These are phyloP conservation scores for Acanthamoeba triangularis DNA, from an alignment of 208 protist genomes.

Conservation along the genomic window DNA sequence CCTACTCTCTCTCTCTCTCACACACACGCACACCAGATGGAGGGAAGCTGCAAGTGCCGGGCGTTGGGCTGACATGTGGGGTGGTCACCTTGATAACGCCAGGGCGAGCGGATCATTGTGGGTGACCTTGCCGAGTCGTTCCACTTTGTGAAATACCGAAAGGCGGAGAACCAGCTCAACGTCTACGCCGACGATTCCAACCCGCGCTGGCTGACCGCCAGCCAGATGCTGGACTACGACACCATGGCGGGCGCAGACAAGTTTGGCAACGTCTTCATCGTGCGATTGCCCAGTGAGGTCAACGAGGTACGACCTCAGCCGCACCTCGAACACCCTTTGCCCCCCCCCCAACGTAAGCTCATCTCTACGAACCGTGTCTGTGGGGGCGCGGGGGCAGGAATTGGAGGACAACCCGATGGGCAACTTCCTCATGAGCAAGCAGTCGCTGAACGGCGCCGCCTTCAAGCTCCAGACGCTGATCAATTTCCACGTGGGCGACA, in stretches of 20 bases:
- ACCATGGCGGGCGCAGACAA: slow-evolving; percentile 94
- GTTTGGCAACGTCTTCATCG: slow-evolving; percentile 95
- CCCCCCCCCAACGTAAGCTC: neutral
- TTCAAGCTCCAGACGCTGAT: slow-evolving; percentile 86
- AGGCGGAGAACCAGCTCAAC: slow-evolving; percentile 87
- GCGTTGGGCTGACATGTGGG: neutral
- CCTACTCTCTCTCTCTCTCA: neutral
- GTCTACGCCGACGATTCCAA: slow-evolving; percentile 94
- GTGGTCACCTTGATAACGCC: neutral
- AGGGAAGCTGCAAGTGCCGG: neutral
- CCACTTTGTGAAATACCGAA: slow-evolving; percentile 92
- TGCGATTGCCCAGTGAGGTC: slow-evolving; percentile 88
- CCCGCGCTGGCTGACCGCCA: slow-evolving; percentile 91
- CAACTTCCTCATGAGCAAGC: slow-evolving; percentile 73
- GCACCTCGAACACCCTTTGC: neutral
- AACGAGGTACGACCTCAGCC: slow-evolving; percentile 85
- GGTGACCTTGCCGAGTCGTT: slow-evolving; percentile 92
- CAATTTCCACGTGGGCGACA: slow-evolving; percentile 94
- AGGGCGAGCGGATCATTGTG: slow-evolving; percentile 91
- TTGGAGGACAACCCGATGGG: slow-evolving; percentile 74
- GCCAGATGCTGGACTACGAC: slow-evolving; percentile 92
- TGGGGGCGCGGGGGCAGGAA: slow-evolving; percentile 34
- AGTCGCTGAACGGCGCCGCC: slow-evolving; percentile 18
- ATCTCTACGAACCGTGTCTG: neutral
- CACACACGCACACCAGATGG: too few species aligned